Percentiles rank a stretch among this genome's conserved stretches.
Conservation (phyloP, 2,329 filamentous ascomycete genomes). For the Dendrostoma leiphaemia region DNA sequence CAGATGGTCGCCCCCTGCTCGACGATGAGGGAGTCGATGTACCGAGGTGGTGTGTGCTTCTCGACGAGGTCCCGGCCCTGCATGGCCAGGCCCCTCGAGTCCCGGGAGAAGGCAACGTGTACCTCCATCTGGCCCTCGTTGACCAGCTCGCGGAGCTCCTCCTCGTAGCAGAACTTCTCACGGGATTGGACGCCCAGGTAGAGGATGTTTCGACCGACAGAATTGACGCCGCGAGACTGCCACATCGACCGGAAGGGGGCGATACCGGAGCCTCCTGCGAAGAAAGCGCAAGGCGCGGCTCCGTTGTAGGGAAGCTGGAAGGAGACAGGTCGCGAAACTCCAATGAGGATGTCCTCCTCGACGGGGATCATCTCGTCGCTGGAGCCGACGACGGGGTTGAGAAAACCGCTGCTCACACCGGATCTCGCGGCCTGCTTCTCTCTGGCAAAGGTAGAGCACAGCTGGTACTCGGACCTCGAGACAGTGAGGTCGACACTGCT, state of each 20-base stretch:
- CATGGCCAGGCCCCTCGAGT: conserved; percentile 40
- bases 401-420: conserved; percentile 52
- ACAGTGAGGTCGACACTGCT: conserved; percentile 50
- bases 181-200: conserved; percentile 52
- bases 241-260: conserved; percentile 54
- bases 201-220: conserved; percentile 44
- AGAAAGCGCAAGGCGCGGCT: conserved; percentile 49
- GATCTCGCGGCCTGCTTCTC: conserved; percentile 32
- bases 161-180: conserved; percentile 50
- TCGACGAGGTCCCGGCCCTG: conserved; percentile 42
- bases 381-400: conserved; percentile 45
- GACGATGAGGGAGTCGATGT: conserved; percentile 50
- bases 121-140: conserved; percentile 49
- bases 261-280: conserved; percentile 53
- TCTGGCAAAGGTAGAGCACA: conserved; percentile 40
- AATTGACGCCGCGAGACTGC: conserved; percentile 42
- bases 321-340: conserved; percentile 48
- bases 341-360: conserved; percentile 49
- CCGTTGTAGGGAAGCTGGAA: conserved; percentile 51
- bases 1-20: conserved; percentile 50
- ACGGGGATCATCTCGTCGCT: conserved; percentile 36
- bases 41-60: conserved; percentile 46
- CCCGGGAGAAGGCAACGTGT: conserved; percentile 51
- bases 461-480: conserved; percentile 49
- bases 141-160: conserved; percentile 44